phyloP scores from a whole-genome alignment of 176 grass and related monocot genomes.

The Thalia dealbata region DNA sequence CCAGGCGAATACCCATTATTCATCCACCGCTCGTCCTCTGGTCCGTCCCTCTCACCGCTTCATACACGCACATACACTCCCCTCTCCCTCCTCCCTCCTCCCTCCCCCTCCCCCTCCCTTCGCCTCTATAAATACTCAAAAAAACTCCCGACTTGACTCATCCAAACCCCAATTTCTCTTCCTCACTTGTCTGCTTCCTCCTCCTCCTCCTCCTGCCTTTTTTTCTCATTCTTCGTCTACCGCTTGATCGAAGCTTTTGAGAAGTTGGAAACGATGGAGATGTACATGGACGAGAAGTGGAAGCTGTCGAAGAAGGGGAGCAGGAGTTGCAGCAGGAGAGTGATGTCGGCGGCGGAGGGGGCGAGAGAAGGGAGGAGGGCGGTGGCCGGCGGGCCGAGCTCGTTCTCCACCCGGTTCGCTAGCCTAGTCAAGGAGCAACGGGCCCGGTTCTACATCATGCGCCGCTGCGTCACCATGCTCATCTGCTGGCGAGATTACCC shows the following conservation, averaged over 20 bases:
- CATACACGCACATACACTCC: no score
- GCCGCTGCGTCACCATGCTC: conserved; percentile 54
- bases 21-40: no score
- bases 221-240: neutral
- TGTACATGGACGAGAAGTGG: conserved; percentile 2
- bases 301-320: neutral
- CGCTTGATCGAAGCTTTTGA: neutral
- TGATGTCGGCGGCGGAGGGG: neutral
- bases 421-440: conserved; percentile 32
- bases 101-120: no score
- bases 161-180: no score
- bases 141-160: no score
- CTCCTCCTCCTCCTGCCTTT: neutral
- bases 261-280: neutral
- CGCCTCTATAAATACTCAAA: no score
- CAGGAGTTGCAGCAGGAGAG: neutral
- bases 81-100: no score
- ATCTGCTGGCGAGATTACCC: conserved; percentile 34
- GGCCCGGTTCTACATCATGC: conserved; percentile 40
- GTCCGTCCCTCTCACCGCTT: no score
- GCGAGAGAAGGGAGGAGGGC: neutral
- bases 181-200: neutral
- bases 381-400: neutral
- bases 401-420: conserved; percentile 31
- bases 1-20: no score